Conservation (phyloP, 2,329 filamentous ascomycete genomes). For the Nigrospora osmanthi region DNA sequence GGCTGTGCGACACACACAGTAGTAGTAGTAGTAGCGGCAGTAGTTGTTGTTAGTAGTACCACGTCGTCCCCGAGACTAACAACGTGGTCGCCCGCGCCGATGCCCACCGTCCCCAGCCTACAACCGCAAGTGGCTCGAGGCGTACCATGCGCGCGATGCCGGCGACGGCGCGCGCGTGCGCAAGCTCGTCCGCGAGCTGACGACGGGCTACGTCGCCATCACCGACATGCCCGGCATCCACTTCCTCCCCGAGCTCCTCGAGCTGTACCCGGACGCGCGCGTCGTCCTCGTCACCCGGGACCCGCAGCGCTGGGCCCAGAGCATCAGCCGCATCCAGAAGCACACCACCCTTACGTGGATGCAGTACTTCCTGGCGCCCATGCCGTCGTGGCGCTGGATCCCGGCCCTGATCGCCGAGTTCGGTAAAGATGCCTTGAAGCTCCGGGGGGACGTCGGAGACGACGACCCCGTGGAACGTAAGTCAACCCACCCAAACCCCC, state of each 20-base stretch:
- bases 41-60: no score
- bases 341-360: conserved; percentile 8
- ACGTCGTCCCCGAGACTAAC: no score
- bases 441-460: neutral
- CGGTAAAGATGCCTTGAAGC: neutral
- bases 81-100: no score
- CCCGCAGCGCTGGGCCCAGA: conserved; percentile 11
- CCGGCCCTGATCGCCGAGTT: conserved; percentile 7
- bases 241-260: neutral
- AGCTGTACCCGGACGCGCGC: neutral
- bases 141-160: conserved; percentile 11
- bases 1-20: no score
- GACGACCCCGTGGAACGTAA: no score
- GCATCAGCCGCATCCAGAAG: conserved; percentile 7
- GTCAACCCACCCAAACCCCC: no score
- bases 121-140: conserved; percentile 4
- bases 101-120: neutral
- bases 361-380: conserved; percentile 6
- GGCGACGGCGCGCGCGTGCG: conserved; percentile 12
- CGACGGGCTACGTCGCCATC: conserved; percentile 10
- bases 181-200: conserved; percentile 12
- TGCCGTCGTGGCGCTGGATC: conserved; percentile 11
- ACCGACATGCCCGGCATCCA: conserved; percentile 8
- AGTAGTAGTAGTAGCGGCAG: no score
- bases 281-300: conserved; percentile 1